phyloP scores from a whole-genome alignment of 371 early-diverging fungal species.

The Synchytrium microbalum region DNA sequence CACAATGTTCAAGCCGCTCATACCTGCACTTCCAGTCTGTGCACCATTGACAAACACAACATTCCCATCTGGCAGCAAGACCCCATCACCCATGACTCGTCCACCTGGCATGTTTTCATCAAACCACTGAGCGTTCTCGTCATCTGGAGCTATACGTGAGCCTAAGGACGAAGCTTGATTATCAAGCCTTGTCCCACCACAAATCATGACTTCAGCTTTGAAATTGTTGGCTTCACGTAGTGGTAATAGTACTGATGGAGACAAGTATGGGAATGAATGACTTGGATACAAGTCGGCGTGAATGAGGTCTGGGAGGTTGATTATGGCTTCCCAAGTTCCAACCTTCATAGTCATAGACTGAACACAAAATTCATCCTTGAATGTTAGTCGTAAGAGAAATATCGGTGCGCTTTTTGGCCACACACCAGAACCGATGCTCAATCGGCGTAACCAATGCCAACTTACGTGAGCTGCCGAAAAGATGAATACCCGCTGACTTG shows the following conservation, averaged over 20 bases:
- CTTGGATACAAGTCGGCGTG: conserved; percentile 5
- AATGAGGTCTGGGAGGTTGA: conserved; percentile 12
- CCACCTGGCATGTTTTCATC: conserved; percentile 18
- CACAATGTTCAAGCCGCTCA: conserved; percentile 21
- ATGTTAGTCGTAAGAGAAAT: not conserved
- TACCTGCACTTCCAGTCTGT: conserved; percentile 19
- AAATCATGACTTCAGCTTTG: conserved; percentile 48
- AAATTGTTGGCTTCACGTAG: conserved; percentile 45
- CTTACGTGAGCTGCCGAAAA: conserved; percentile 12
- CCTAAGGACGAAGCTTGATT: conserved; percentile 9
- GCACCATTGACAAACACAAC: conserved; percentile 18
- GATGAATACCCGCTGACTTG: conserved; percentile 17
- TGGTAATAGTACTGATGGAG: conserved; percentile 45
- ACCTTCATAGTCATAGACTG: not conserved
- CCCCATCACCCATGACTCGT: conserved; percentile 19
- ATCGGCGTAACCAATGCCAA: too few species aligned
- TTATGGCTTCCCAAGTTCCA: conserved; percentile 3
- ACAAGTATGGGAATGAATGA: conserved; percentile 16
- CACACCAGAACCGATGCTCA: too few species aligned
- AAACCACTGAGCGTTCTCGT: conserved; percentile 6
- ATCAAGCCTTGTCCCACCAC: conserved; percentile 40
- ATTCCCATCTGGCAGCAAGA: conserved; percentile 22
- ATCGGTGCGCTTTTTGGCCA: not conserved
- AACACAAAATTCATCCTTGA: not conserved
- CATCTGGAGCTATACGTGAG: conserved; percentile 7